These are phyloP conservation scores for Trichoderma sp. DNA, from an alignment of 2,329 filamentous ascomycete species.

Conservation along the genomic window DNA sequence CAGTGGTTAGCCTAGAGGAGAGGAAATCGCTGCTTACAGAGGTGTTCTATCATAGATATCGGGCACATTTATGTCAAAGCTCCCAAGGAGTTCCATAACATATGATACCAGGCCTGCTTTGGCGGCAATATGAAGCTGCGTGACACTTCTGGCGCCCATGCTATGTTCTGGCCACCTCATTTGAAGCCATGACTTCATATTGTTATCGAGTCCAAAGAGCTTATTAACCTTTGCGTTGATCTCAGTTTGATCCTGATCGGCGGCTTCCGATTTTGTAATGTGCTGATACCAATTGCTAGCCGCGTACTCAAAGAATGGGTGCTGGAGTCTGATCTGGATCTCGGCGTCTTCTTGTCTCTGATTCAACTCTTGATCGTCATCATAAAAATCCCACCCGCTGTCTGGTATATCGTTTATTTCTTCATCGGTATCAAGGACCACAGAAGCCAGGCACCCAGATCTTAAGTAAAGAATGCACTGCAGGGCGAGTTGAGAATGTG, in stretches of 20 bases:
- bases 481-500: slow-evolving; percentile 25
- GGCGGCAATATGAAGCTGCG: slow-evolving; percentile 24
- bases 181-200: slow-evolving; percentile 20
- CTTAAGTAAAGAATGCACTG: slow-evolving; percentile 25
- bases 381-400: background rate
- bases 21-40: slow-evolving; percentile 19
- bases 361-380: background rate
- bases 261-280: slow-evolving; percentile 23
- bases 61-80: slow-evolving; percentile 17
- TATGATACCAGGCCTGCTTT: slow-evolving; percentile 22
- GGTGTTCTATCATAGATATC: slow-evolving; percentile 24
- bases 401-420: background rate
- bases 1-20: background rate
- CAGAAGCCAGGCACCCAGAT: slow-evolving; percentile 20
- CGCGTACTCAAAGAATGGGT: slow-evolving; percentile 33
- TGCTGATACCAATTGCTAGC: slow-evolving; percentile 32
- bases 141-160: background rate
- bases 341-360: background rate
- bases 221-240: slow-evolving; percentile 12
- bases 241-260: slow-evolving; percentile 22
- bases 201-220: slow-evolving; percentile 19
- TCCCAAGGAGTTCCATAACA: slow-evolving; percentile 22
- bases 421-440: background rate
- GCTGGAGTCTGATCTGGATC: slow-evolving; percentile 15
- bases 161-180: slow-evolving; percentile 11